Evolutionary conservation across 208 protist species (phyloP).

Genomic region (Acanthamoeba lugdunensis): DNA sequence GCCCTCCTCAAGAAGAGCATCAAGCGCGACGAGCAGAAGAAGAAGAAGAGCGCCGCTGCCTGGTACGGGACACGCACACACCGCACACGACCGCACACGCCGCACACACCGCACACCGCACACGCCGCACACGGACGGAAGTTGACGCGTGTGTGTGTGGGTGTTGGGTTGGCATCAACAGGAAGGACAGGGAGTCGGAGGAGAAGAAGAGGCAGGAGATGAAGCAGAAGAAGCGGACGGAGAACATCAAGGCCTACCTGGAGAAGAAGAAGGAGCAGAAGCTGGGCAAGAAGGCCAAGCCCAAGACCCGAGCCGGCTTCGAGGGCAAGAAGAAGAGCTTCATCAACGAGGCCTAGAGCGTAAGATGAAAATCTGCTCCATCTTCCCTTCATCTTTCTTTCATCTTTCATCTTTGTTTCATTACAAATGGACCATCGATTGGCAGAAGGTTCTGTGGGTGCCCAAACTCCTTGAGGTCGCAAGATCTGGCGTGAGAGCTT

Average conservation of each 20-base stretch:
- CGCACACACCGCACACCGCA: too few relatives aligned
- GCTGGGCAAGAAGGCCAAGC: constrained; percentile 50
- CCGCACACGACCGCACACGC: too few relatives aligned
- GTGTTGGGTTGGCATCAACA: neutral
- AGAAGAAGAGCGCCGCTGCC: neutral
- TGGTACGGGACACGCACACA: neutral
- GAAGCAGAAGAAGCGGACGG: constrained; percentile 65
- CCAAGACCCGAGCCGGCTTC: constrained; percentile 27
- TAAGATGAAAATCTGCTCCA: too few relatives aligned
- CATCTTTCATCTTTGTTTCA: too few relatives aligned
- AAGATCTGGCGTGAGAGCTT: too few relatives aligned
- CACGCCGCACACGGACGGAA: too few relatives aligned
- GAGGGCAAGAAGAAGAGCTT: constrained; percentile 66
- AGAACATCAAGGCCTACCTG: constrained; percentile 58
- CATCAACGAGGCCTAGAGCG: constrained; percentile 23
- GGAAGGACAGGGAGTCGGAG: constrained; percentile 25
- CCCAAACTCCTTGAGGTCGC: too few relatives aligned
- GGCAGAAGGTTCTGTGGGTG: too few relatives aligned
- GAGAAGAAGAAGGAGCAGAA: constrained; percentile 69
- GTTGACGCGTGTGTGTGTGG: neutral
- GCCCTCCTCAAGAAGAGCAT: constrained; percentile 13
- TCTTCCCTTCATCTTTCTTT: too few relatives aligned
- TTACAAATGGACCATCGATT: too few relatives aligned
- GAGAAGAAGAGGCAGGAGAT: constrained; percentile 46
- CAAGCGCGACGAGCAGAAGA: constrained; percentile 58